Percentiles rank a stretch among this genome's conserved stretches.
These are phyloP conservation scores for Blastocystis sp. DNA, from an alignment of 352 stramenopile species.

Conservation along the genomic window DNA sequence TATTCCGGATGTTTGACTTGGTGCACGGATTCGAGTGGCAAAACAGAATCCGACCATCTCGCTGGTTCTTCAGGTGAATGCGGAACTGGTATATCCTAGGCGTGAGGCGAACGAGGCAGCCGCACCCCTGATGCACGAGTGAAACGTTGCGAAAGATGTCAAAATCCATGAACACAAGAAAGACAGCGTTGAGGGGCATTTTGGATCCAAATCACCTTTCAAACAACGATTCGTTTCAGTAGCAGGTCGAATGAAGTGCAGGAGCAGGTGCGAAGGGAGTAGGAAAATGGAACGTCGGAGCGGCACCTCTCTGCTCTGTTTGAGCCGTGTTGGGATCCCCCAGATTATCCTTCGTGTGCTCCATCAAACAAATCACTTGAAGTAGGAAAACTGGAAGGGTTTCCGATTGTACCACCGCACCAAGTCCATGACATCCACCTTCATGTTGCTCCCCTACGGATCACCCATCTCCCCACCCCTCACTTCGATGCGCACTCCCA, in stretches of 20 bases:
- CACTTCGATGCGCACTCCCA: slow-evolving; percentile 11
- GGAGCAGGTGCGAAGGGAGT: neutral
- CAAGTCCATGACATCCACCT: slow-evolving; percentile 9
- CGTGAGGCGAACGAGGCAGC: neutral
- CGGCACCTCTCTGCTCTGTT: too few species aligned
- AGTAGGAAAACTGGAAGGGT: slow-evolving; percentile 48
- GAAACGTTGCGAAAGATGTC: slow-evolving; percentile 52
- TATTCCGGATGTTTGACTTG: slow-evolving; percentile 51
- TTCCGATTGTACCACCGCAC: slow-evolving; percentile 18
- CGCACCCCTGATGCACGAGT: slow-evolving; percentile 17
- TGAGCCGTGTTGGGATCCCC: too few species aligned
- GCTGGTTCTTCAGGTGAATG: neutral
- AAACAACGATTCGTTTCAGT: neutral
- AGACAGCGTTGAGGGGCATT: slow-evolving; percentile 56
- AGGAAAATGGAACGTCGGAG: neutral
- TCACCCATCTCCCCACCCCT: neutral
- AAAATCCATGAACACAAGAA: slow-evolving; percentile 64
- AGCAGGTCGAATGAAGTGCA: neutral
- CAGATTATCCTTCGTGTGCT: too few species aligned
- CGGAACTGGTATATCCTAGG: slow-evolving; percentile 54
- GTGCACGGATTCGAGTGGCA: slow-evolving; percentile 38
- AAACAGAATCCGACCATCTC: slow-evolving; percentile 30
- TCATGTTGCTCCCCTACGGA: slow-evolving; percentile 25
- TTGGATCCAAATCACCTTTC: neutral
- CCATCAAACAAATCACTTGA: neutral